Conservation (phyloP, 2,329 filamentous ascomycete genomes). For the Plenodomus lindquistii region DNA sequence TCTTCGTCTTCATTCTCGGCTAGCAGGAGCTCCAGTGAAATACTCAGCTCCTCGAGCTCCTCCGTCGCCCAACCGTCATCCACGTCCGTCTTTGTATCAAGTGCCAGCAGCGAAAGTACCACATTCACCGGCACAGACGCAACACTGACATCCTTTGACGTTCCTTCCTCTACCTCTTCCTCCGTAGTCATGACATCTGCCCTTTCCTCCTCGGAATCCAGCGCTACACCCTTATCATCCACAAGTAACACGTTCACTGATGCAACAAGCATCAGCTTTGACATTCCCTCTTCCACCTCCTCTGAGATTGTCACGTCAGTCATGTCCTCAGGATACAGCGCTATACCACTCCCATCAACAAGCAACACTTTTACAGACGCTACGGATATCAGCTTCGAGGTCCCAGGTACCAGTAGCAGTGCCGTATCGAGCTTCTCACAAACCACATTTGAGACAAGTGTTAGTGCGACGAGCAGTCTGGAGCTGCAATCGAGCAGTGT, state of each 20-base stretch:
- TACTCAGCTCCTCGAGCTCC: not conserved
- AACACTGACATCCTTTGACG: not conserved
- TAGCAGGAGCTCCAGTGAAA: not conserved
- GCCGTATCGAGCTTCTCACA: not conserved
- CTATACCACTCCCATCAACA: not conserved
- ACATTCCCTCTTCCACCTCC: no score
- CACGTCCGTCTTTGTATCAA: not conserved
- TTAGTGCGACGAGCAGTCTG: constrained; percentile 4
- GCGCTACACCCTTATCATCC: not conserved
- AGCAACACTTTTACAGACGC: not conserved
- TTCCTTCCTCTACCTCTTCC: not conserved
- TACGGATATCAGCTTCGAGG: constrained; percentile 2
- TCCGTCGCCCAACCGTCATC: not conserved
- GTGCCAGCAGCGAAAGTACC: not conserved
- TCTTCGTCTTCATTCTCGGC: not conserved
- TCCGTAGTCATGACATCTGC: not conserved
- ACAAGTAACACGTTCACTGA: not conserved
- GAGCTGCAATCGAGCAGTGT: no score
- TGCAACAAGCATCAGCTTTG: constrained; percentile 5
- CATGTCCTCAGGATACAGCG: not conserved
- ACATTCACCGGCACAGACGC: not conserved
- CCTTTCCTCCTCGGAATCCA: not conserved
- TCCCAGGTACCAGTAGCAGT: not conserved
- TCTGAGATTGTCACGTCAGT: no score
- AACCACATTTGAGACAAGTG: constrained; percentile 13